Conservation (phyloP, 2,329 filamentous ascomycete species). For the Talaromyces pinophilus region DNA sequence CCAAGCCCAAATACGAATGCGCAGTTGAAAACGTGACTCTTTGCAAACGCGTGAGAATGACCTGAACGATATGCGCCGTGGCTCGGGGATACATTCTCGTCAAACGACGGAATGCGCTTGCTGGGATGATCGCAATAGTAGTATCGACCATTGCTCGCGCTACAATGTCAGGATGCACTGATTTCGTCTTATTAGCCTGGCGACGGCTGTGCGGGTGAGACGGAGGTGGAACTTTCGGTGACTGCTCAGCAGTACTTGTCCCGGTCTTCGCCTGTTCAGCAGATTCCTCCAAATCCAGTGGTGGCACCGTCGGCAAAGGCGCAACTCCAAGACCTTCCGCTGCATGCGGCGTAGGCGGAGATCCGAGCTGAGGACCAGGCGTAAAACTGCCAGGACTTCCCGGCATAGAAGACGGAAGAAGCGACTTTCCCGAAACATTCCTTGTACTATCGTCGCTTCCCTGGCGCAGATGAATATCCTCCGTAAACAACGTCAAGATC, state of each 20-base stretch:
- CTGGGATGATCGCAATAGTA: constrained; percentile 96
- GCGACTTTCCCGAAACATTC: constrained; percentile 27
- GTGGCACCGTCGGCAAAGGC: constrained; percentile 66
- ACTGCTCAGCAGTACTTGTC: constrained; percentile 23
- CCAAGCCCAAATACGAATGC: constrained; percentile 89
- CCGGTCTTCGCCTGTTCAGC: constrained; percentile 29
- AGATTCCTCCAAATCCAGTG: constrained; percentile 66
- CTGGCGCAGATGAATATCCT: constrained; percentile 79
- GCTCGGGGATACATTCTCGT: constrained; percentile 95
- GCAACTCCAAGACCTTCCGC: constrained; percentile 30
- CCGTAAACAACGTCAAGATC: constrained; percentile 93
- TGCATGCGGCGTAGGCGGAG: constrained; percentile 25
- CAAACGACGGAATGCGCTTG: constrained; percentile 87
- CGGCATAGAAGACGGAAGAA: constrained; percentile 42
- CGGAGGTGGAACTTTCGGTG: constrained; percentile 26
- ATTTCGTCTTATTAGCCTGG: constrained; percentile 56
- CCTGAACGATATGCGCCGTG: constrained; percentile 95
- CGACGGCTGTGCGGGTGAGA: constrained; percentile 30
- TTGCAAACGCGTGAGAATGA: constrained; percentile 91
- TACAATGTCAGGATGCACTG: constrained; percentile 93
- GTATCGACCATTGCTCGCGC: constrained; percentile 95
- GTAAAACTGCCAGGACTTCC: constrained; percentile 39
- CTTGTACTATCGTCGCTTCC: constrained; percentile 55
- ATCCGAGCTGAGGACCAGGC: constrained; percentile 32
- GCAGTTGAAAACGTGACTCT: constrained; percentile 92